These are phyloP conservation scores for Bipolaris oryzae DNA, from an alignment of 2,329 filamentous ascomycete genomes.

Conservation along the genomic window DNA sequence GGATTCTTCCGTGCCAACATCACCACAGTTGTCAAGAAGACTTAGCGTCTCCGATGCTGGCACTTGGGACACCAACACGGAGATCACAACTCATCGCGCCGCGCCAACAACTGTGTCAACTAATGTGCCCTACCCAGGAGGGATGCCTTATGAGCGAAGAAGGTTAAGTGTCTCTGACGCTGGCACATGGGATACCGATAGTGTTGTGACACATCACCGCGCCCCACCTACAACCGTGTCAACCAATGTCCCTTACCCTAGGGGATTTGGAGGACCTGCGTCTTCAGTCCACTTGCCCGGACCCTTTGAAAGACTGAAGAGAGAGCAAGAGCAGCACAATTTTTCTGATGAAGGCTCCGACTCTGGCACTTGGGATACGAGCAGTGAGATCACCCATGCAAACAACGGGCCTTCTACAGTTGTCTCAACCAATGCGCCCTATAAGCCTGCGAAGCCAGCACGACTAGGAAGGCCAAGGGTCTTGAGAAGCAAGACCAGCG, in stretches of 20 bases:
- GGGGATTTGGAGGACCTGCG: conserved; percentile 6
- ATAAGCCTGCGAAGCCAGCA: conserved; percentile 3
- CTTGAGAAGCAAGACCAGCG: conserved; percentile 10
- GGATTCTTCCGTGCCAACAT: neutral
- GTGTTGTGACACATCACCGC: conserved; percentile 8
- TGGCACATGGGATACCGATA: conserved; percentile 14
- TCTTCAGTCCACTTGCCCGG: conserved; percentile 9
- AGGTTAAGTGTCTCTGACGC: conserved; percentile 13
- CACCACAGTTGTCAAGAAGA: conserved; percentile 8
- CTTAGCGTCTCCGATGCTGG: conserved; percentile 12
- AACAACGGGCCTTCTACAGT: conserved; percentile 13
- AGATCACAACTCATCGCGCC: conserved; percentile 6
- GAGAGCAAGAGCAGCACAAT: conserved; percentile 6
- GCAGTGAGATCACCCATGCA: conserved; percentile 15
- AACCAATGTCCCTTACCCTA: conserved; percentile 14
- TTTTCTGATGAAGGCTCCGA: conserved; percentile 14
- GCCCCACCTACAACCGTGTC: conserved; percentile 11
- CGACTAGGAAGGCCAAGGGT: conserved; percentile 4
- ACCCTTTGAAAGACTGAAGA: conserved; percentile 12
- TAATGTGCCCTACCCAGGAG: conserved; percentile 10
- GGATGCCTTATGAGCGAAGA: conserved; percentile 5
- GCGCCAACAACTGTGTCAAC: conserved; percentile 13
- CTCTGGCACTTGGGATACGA: conserved; percentile 15
- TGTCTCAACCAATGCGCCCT: conserved; percentile 9
- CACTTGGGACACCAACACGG: conserved; percentile 15